Base-by-base conservation (phyloP, 352 stramenopile species). In the Pythium pyrilobum region DNA sequence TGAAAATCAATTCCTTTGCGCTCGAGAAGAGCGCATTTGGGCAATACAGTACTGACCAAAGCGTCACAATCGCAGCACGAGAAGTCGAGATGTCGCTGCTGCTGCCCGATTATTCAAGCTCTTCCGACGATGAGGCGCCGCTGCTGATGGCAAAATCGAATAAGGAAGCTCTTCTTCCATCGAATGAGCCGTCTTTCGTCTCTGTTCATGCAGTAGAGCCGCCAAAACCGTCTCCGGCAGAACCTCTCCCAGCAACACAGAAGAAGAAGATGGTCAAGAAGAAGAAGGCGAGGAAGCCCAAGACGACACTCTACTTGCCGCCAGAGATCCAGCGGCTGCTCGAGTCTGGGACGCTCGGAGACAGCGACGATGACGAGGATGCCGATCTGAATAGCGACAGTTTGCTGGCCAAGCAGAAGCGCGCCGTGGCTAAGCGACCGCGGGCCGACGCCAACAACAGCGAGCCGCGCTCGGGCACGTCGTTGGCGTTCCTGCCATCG, bases 401-500 rank as follows among this genome's bases (percentile, higher is more conserved):
- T 52, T 44, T 85, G 41, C 46, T 89, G 38, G 62, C 65, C 37
- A 86, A 82, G 51, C 74, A 82, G 48, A 76, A 69, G 41, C 69
- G 69, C 18, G 57, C 57, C 13, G 63, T 57, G 0, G 74, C 40
- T 25, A 82, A 78, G 42, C 66, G 67, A 0, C 58, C 65, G 11
- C 66, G 67, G 40, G 32, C 40, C 2, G 24, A 33, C 4, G 34
- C n/a, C 11, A 5, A 6, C 7, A 42, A 18, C 13, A n/a, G 28
- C n/a, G 16, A 20, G 16, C 31, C 36, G 10, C 15, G n/a, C 4
- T 16, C 23, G 16, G 21, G 9, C 21, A 50, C 29, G 24, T 29
- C 51, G 29, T 46, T 91, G 18, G 70, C 76, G 27, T 91, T 91
- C 62, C 62, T 91, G 1, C 81, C 81, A 27, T 46, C 67, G 3